A percentile compares a stretch with the other conserved stretches of the same genome.
phyloP scores from a whole-genome alignment of 495 filamentous ascomycete genomes.

The Aspergillus conjunctus region DNA sequence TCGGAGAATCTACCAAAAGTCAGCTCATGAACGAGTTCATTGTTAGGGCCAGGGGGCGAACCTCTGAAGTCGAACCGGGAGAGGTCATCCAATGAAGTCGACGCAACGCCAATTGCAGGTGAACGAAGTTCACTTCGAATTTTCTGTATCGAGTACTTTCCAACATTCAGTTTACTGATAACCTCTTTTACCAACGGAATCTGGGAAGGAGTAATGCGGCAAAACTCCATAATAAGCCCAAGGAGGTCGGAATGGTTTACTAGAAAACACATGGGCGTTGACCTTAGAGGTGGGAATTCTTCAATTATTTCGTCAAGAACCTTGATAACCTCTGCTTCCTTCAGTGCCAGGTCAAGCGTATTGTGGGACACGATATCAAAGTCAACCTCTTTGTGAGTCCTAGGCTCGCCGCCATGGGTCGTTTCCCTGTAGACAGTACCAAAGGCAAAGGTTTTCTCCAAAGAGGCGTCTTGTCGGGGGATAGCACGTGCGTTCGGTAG shows the following conservation, averaged over 20 bases:
- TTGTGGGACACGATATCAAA: constrained; percentile 89
- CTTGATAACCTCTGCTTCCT: constrained; percentile 94
- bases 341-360: constrained; percentile 78
- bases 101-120: constrained; percentile 76
- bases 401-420: constrained; percentile 74
- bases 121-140: constrained; percentile 81
- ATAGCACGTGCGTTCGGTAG: constrained; percentile 84
- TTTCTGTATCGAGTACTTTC: constrained; percentile 80
- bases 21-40: constrained; percentile 20
- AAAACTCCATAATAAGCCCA: constrained; percentile 83
- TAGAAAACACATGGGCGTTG: constrained; percentile 82
- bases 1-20: constrained; percentile 58
- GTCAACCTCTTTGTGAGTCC: constrained; percentile 84
- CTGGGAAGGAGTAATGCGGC: constrained; percentile 69
- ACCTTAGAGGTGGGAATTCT: constrained; percentile 72
- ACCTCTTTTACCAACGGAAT: constrained; percentile 76
- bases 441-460: constrained; percentile 83
- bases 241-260: constrained; percentile 88
- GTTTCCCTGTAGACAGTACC: constrained; percentile 86
- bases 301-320: constrained; percentile 89
- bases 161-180: constrained; percentile 84
- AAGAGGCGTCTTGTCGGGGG: constrained; percentile 67
- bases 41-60: constrained; percentile 35
- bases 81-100: constrained; percentile 89
- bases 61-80: constrained; percentile 87